Evolutionary conservation across 2,329 filamentous ascomycete species (phyloP), one percentile per base, ranked within the genome.

Genomic region (Akanthomyces muscarius): DNA sequence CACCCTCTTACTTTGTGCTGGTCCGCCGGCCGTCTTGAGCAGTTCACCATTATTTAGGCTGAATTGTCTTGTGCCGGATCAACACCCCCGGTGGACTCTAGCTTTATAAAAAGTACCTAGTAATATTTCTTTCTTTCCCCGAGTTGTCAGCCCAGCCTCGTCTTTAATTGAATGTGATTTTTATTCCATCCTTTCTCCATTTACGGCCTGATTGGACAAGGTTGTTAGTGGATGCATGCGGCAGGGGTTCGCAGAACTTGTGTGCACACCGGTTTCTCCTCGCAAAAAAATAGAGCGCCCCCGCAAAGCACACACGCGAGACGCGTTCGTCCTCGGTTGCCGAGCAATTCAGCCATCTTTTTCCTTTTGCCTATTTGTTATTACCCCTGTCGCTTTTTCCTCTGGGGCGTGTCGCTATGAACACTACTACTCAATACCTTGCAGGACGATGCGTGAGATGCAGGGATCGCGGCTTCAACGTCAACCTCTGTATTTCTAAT

Each of bases 271-370:
- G 42, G 38, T 57, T 57, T 11, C 38, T 30, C 28, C 28, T 25
- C 16, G 10, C 21, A 25, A 44, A 44, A 45, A 56, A 45, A 56
- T 36, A 11, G 30, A 42, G 25, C 38, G 42, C 28, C 55, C 28
- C 55, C 41, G 55, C 55, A 28, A 36, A 3, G 30, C 30, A 33
- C 38, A 45, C 36, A 42, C 53, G 53, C 53, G 53, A 56, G 53
- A 56, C 53, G 53, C 55, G 41, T 57, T 48, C 13, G n/a, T 25
- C 42, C 6, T 25, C 41, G 16, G 54, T 57, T 47, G 54, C 42
- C 23, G 41, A 57, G 54, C 54, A 57, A 48, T 57, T 47, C 28
- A 45, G 41, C 42, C 38, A 48, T 23, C 36, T 57, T 25, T 57
- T 21, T 45, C 8, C 47, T 38, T 45, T 18, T 47, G 13, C 42